Base-by-base conservation (phyloP, 495 filamentous ascomycete species). In the Aspergillus avenaceus region DNA sequence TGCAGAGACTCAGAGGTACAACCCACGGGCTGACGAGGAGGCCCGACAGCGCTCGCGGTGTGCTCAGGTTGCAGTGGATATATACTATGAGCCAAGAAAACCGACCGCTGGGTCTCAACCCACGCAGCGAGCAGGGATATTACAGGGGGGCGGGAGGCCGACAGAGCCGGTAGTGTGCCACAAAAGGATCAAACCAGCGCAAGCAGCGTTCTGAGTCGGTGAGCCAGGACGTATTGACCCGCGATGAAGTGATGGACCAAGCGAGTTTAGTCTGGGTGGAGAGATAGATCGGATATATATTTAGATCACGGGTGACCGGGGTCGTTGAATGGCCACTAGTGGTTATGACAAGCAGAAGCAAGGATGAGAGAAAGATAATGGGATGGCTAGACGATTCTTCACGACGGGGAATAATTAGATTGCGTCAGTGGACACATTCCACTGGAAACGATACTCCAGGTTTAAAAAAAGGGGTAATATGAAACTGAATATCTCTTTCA, bases 221-320 rank as follows among this genome's bases (percentile, higher is more conserved):
- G 34, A 38, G 16, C 34, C 34, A 16, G 34, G n/a, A 18, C 38
- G 14, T 23, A 42, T 49, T 49, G 32, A 41, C 27, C 44, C 27
- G 36, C 50, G 34, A 49, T 47, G 24, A 32, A 50, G 40, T 28
- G 42, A 52, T 27, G 26, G 52, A 50, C 52, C 46, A 55, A 52
- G 52, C 52, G 41, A 46, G 53, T 47, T 4, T 50, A 26, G 45
- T 41, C 48, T 34, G n/a, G 52, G 50, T 38, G 43, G 54, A 45
- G 41, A 54, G 53, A 60, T 56, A 54, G 53, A 60, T 60, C 50
- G 58, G 58, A 49, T 54, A 54, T 60, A 60, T 56, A 56, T 52
- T 60, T 60, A 56, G 58, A 60, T 54, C 58, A 53, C 32, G 14
- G 42, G 5, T 26, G 46, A 45, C 42, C 26, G 21, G 32, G 34